Percentiles rank a stretch among this genome's conserved stretches.
Conservation (phyloP, 306 rosid genomes). For the Quercus mongolica region DNA sequence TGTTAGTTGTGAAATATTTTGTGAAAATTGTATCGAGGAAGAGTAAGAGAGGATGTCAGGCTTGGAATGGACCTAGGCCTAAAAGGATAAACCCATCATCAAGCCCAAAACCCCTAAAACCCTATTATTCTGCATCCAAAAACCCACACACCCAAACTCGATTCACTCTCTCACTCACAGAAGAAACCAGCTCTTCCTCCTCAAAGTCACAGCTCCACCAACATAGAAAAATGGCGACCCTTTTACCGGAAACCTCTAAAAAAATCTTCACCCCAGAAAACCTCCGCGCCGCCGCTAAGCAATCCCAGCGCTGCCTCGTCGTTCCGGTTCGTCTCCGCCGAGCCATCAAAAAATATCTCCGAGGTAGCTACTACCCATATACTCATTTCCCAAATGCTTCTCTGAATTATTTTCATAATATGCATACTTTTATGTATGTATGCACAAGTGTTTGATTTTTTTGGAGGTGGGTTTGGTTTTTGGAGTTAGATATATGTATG, state of each 20-base stretch:
- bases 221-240: constrained; percentile 52
- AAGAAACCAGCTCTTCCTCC: neutral
- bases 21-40: too few species aligned
- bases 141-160: neutral
- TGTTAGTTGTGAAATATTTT: too few species aligned
- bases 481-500: constrained; percentile 16
- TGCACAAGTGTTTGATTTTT: neutral
- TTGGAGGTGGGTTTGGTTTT: constrained; percentile 16
- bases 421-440: too few species aligned
- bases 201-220: too few species aligned
- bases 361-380: constrained; percentile 40
- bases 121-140: neutral
- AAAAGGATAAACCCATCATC: neutral
- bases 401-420: neutral
- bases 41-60: too few species aligned
- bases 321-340: constrained; percentile 89
- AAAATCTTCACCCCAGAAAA: constrained; percentile 28
- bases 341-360: constrained; percentile 82
- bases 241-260: constrained; percentile 52
- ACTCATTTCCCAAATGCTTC: neutral
- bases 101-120: constrained; percentile 18
- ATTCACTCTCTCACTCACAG: neutral
- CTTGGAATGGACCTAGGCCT: too few species aligned
- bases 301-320: constrained; percentile 55
- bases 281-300: too few species aligned